Evolutionary conservation across 2,329 filamentous ascomycete genomes (phyloP), one percentile per base, ranked within the genome.

Genomic region (Emergomyces pasteurianus): DNA sequence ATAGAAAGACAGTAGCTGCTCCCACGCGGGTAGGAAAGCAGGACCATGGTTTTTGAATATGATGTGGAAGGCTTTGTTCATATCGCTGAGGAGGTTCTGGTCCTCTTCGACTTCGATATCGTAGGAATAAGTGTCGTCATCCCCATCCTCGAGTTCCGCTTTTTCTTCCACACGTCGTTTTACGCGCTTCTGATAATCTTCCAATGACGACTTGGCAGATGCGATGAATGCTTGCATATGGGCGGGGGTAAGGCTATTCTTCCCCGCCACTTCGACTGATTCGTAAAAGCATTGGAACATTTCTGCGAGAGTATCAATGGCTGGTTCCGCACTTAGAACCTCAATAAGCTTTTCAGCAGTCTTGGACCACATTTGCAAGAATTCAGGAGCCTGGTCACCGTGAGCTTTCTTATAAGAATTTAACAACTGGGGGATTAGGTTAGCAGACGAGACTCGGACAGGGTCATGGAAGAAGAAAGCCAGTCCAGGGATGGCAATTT

Each of bases 281-380:
- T 99, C 94, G 74, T 99, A 99, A 80, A 99, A 99, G 79, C 94
- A 99, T 75, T 97, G 92, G 76, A 96, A 99, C 90, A 99, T 96
- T 77, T 97, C 94, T 1, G 94, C 92, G 54, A 99, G 82, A 0
- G 94, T 96, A 69, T 99, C 94, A 62, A 99, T 92, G 1, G 92
- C 91, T 23, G 94, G 92, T 77, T 99, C 94, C 0, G 92, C 92
- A 63, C 87, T 90, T 46, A 99, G 82, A 1, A 96, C 92, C 74
- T 97, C 94, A 12, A 99, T 84, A 42, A 97, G 83, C 77, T 96
- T 96, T 68, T 90, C 88, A 10, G 94, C 86, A 3, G 92, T 95
- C 60, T 83, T 86, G 63, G 82, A 83, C 94, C 94, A 99, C 56
- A 99, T 82, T 50, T 84, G 82, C n/a, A 80, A 82, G 60, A 97